Evolutionary conservation across 108 stramenopile genomes (phyloP), one percentile per base, ranked within the genome.

Genomic region (Cyclostephanos tholiformis): DNA sequence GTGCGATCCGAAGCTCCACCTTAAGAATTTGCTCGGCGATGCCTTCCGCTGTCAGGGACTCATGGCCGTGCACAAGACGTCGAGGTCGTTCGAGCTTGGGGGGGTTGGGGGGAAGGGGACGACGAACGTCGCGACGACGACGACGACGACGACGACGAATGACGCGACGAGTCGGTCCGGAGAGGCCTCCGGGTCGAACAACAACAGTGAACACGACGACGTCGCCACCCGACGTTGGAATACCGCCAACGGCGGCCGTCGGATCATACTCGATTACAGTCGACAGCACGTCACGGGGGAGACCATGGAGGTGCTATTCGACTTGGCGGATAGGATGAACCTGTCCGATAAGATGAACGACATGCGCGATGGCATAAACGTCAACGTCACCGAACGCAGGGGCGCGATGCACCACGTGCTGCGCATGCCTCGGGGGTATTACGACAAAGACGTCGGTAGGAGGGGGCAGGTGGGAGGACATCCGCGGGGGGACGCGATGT

Each of bases 231-330:
- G 44, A 16, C 44, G 44, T 13, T 46, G 17, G 26, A 32, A 44
- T 8, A 63, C n/a, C 13, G 43, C 20, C 22, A 48, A 43, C 59
- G 44, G 51, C 9, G 30, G 74, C 74, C 81, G 91, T 17, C 88
- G 86, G 41, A 94, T 99, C 38, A 74, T 96, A 44, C 72, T 99
- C 63, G 99, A 99, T 74, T 99, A 97, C 80, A 88, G 89, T 43
- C 87, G 99, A 26, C 99, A 99, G 72, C 91, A 96, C 52, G 95
- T 98, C 19, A 95, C 91, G 20, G 92, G 90, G 41, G 94, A 96
- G 71, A 97, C 96, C 10, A 93, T 98, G 94, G 97, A 94, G 65
- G 69, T 85, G 53, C 85, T 99, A 14, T 96, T 95, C 75, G 94
- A 96, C 71, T 73, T 99, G 35, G 97, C 98, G 22, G 91, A 95